These are phyloP conservation scores for Aspergillus ruber DNA, from an alignment of 2,329 filamentous ascomycete species.

Conservation along the genomic window DNA sequence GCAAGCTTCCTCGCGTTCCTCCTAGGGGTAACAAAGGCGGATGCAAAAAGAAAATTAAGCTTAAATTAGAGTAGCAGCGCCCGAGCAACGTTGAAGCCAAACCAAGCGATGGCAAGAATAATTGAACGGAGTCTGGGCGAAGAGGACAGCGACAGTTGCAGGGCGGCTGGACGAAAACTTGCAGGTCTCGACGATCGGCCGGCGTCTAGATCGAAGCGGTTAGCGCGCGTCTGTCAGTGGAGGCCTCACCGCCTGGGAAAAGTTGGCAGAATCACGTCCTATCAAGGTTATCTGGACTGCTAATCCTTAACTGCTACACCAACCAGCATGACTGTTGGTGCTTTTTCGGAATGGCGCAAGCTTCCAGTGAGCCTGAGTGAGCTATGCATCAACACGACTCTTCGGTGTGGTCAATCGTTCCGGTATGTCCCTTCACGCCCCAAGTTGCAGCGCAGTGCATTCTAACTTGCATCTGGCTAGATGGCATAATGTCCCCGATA, in stretches of 20 bases:
- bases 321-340: constrained; percentile 34
- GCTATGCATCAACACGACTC: constrained; percentile 86
- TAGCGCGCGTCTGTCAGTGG: constrained; percentile 16
- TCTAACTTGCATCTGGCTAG: constrained; percentile 36
- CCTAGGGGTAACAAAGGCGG: neutral
- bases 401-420: constrained; percentile 94
- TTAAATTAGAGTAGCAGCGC: neutral
- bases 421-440: constrained; percentile 37
- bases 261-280: constrained; percentile 18
- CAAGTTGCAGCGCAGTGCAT: neutral
- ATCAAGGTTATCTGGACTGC: too few relatives aligned
- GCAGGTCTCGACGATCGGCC: constrained; percentile 19
- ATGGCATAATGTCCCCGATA: constrained; percentile 70
- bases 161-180: constrained; percentile 25
- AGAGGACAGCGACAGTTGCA: constrained; percentile 8
- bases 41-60: neutral
- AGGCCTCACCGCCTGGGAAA: constrained; percentile 21
- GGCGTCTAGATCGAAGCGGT: constrained; percentile 11
- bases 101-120: neutral
- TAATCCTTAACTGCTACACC: neutral
- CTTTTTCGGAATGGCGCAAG: constrained; percentile 75
- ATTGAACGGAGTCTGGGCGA: neutral
- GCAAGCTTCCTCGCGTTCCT: constrained; percentile 7
- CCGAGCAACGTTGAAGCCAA: neutral
- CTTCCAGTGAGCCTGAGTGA: constrained; percentile 76